These are phyloP conservation scores for Fusarium sp. DNA, from an alignment of 2,329 filamentous ascomycete species.

Conservation along the genomic window DNA sequence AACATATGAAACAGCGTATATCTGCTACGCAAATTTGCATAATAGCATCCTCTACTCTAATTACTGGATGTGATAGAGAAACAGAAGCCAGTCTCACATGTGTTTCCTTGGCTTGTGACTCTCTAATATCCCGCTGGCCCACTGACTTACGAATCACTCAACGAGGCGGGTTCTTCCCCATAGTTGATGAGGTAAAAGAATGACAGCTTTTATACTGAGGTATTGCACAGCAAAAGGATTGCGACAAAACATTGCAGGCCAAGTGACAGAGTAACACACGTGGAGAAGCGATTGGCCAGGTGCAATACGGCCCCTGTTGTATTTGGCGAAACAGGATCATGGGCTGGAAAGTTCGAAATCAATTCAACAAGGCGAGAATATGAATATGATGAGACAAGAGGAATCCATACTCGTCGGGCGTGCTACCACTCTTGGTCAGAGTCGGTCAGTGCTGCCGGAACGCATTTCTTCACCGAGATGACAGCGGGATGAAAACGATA, in stretches of 20 bases:
- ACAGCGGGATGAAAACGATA: slow-evolving; percentile 7
- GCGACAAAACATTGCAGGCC: slow-evolving; percentile 17
- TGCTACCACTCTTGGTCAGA: slow-evolving; percentile 26
- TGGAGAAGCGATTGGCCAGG: slow-evolving; percentile 41
- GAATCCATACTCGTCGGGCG: slow-evolving; percentile 16
- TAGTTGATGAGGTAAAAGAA: slow-evolving; percentile 3
- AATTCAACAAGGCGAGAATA: slow-evolving; percentile 18
- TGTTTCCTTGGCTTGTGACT: slow-evolving; percentile 19
- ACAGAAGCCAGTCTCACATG: neutral
- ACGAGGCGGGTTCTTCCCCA: neutral
- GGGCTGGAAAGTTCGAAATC: slow-evolving; percentile 17
- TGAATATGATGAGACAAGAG: slow-evolving; percentile 20
- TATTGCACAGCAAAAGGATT: slow-evolving; percentile 12
- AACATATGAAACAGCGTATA: neutral
- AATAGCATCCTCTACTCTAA: neutral
- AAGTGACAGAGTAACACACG: slow-evolving; percentile 31
- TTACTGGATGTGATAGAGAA: neutral
- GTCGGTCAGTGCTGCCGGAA: slow-evolving; percentile 20
- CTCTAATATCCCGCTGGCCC: slow-evolving; percentile 19
- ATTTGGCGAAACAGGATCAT: slow-evolving; percentile 25
- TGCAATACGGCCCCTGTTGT: slow-evolving; percentile 33
- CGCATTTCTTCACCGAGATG: slow-evolving; percentile 31
- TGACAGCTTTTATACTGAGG: slow-evolving; percentile 7
- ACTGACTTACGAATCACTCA: slow-evolving; percentile 15
- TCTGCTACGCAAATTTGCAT: neutral